Evolutionary conservation across 2,329 filamentous ascomycete species (phyloP).

Genomic region (Dryadomyces quercus-mongolicae): DNA sequence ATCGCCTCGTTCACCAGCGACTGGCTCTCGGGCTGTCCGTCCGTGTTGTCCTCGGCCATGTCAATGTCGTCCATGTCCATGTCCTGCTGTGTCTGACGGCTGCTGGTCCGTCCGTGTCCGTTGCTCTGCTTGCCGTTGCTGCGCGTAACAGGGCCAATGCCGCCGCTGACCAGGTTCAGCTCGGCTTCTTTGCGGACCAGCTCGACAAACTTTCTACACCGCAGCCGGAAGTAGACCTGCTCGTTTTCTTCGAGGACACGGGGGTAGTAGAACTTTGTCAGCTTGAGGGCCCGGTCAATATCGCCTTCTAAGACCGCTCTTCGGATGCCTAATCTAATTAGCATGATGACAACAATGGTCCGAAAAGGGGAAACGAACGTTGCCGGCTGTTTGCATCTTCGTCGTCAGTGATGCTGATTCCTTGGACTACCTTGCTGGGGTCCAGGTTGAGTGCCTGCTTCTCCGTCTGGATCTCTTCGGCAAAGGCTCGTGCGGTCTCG

Average conservation of each 20-base stretch:
- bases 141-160: neutral
- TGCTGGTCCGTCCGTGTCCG: neutral
- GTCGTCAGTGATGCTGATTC: slow-evolving; percentile 63
- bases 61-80: slow-evolving; percentile 49
- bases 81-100: slow-evolving; percentile 25
- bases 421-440: slow-evolving; percentile 36
- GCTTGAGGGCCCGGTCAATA: slow-evolving; percentile 78
- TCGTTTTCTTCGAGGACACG: slow-evolving; percentile 68
- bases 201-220: slow-evolving; percentile 88
- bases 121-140: slow-evolving; percentile 1
- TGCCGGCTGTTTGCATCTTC: slow-evolving; percentile 78
- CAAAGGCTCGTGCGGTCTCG: slow-evolving; percentile 82
- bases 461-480: slow-evolving; percentile 65
- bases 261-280: slow-evolving; percentile 68
- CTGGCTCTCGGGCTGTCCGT: slow-evolving; percentile 18
- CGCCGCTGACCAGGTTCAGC: slow-evolving; percentile 36
- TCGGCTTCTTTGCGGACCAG: slow-evolving; percentile 73
- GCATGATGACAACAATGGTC: neutral
- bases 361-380: slow-evolving; percentile 39
- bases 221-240: slow-evolving; percentile 75
- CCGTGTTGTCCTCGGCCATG: slow-evolving; percentile 32
- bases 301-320: slow-evolving; percentile 82
- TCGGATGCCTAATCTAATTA: slow-evolving; percentile 49
- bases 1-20: slow-evolving; percentile 57
- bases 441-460: slow-evolving; percentile 56